Evolutionary conservation across 179 eudicot genomes (phyloP).

Genomic region (Spergularia azorica): DNA sequence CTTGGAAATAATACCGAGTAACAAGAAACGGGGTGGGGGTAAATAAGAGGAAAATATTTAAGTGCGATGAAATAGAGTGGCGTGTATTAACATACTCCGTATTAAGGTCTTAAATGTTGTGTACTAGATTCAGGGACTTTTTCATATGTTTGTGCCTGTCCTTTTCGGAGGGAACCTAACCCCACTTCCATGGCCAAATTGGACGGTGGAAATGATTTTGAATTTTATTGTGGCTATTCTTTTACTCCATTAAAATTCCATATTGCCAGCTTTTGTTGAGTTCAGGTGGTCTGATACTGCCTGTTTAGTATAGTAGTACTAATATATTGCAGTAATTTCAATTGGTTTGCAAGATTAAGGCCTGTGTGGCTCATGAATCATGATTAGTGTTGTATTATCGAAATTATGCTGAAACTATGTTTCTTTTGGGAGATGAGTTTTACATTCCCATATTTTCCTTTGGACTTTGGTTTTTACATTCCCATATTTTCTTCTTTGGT

Average conservation of each 20-base stretch:
- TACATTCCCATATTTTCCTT: no score
- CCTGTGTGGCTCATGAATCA: no score
- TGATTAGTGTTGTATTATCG: not conserved
- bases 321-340: no score
- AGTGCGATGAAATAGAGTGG: no score
- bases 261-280: constrained; percentile 20
- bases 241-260: not conserved
- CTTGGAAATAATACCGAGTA: no score
- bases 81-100: no score
- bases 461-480: no score
- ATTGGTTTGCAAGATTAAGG: no score
- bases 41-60: no score
- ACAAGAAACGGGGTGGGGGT: no score
- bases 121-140: not conserved
- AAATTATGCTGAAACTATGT: not conserved
- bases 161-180: constrained; percentile 10
- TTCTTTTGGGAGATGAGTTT: no score
- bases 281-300: constrained; percentile 11
- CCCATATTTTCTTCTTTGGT: no score
- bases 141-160: not conserved
- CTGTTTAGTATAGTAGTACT: not conserved
- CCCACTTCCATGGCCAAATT: constrained; percentile 21
- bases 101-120: not conserved
- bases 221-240: not conserved
- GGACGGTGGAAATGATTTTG: constrained; percentile 18